Evolutionary conservation across 2,329 filamentous ascomycete species (phyloP), one percentile per base, ranked within the genome.

Genomic region (Exserohilum rostratum): DNA sequence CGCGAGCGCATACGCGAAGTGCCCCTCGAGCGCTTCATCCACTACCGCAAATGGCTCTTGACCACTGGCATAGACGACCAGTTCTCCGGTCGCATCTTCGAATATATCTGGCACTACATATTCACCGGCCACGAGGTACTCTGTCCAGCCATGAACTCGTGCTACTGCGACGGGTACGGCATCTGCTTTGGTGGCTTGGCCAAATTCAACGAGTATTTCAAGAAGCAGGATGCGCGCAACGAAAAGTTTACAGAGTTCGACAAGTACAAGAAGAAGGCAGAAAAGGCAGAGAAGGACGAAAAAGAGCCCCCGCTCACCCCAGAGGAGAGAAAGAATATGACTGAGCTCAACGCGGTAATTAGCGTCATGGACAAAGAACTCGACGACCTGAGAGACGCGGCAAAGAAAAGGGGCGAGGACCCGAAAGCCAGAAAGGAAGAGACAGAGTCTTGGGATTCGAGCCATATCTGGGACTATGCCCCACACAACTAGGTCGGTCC

Each of bases 131-230:
- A 74, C 54, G 73, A 74, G 40, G 66, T 74, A 12, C 73, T 71
- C 50, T 76, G 74, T 44, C 74, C 74, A 5, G 69, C 72, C n/a
- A 67, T 69, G 63, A 74, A 75, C 55, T 68, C 71, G 0, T 76
- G 86, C 72, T 86, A 87, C 58, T 88, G 86, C 69, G 85, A 88
- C 55, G 85, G 83, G 4, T 88, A 85, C 55, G 86, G 86, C 0
- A 73, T 87, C 13, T 88, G 86, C 61, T 87, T 87, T 58, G 83
- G 80, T 17, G 77, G 77, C 3, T 76, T 79, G 25, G 69, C 77
- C 12, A 74, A 79, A 50, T 85, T 81, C 48, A 75, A 81, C 30
- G 70, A 77, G 6, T 86, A 78, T 67, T 79, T 82, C 50, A 77
- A 80, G 48, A 67, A 81, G 50, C 72, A 78, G 37, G 77, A 74